phyloP scores from a whole-genome alignment of 2,329 filamentous ascomycete species.

The Penicillium sp. region DNA sequence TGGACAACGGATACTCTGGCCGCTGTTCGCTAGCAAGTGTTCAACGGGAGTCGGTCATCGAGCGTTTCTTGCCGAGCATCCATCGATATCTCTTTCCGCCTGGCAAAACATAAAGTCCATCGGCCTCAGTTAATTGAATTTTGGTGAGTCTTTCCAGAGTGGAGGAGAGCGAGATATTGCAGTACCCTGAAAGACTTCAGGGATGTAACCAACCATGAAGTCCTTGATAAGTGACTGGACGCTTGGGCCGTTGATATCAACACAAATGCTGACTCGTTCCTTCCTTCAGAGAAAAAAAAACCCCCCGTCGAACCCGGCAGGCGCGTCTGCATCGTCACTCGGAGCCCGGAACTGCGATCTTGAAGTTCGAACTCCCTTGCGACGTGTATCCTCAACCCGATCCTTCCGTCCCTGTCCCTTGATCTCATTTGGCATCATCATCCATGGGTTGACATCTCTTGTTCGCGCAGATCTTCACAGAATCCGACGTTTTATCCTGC shows the following conservation, averaged over 20 bases:
- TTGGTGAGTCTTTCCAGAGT: background rate
- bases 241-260: background rate
- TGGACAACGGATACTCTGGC: background rate
- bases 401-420: background rate
- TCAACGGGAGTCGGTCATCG: background rate
- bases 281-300: background rate
- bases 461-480: background rate
- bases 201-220: background rate
- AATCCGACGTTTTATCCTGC: background rate
- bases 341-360: background rate
- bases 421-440: background rate
- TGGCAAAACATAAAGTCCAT: background rate
- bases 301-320: background rate
- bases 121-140: background rate
- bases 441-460: background rate
- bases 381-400: background rate
- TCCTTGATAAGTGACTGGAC: background rate
- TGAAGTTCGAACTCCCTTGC: background rate
- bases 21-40: background rate
- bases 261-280: background rate
- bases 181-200: background rate
- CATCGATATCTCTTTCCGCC: background rate
- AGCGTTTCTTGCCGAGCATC: background rate
- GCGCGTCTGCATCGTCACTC: background rate
- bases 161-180: background rate